Evolutionary conservation across 2,329 filamentous ascomycete species (phyloP).

Genomic region (Arthrobotrys sphaeroides): DNA sequence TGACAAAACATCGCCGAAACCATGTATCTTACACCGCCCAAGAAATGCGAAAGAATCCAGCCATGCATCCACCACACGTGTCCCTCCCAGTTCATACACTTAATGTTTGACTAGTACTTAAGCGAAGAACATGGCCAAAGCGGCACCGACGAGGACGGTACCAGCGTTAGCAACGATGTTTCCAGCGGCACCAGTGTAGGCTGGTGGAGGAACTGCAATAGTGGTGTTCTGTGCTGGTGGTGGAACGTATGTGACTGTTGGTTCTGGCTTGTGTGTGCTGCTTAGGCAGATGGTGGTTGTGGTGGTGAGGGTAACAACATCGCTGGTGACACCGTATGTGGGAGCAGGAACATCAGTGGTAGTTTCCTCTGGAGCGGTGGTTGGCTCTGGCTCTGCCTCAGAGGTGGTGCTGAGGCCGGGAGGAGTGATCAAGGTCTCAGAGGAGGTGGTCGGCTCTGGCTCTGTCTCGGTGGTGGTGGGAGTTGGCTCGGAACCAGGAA

Average conservation of each 20-base stretch:
- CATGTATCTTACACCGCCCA: conserved; percentile 33
- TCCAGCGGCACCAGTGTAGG: conserved; percentile 46
- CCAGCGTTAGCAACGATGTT: conserved; percentile 46
- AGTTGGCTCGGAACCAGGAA: conserved; percentile 20
- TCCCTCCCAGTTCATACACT: neutral
- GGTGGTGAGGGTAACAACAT: conserved; percentile 46
- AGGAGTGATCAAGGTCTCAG: conserved; percentile 2
- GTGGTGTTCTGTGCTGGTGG: conserved; percentile 48
- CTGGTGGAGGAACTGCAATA: conserved; percentile 27
- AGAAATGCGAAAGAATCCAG: neutral
- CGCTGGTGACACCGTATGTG: conserved; percentile 25
- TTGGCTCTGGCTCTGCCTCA: conserved; percentile 1
- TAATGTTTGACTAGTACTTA: neutral
- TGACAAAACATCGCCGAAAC: conserved; percentile 1
- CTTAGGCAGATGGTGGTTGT: conserved; percentile 48
- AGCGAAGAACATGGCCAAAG: conserved; percentile 53
- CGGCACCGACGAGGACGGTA: conserved; percentile 46
- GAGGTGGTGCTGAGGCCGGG: neutral
- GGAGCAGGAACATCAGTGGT: conserved; percentile 12
- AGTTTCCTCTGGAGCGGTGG: neutral
- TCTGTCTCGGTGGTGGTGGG: neutral
- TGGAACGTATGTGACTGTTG: conserved; percentile 21
- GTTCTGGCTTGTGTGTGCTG: conserved; percentile 21
- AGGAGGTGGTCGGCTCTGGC: conserved; percentile 6
- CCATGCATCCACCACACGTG: neutral